Evolutionary conservation across 805 yeast genomes (phyloP), one percentile per base, ranked within the genome.

Genomic region (Allodekkera sacchari): DNA sequence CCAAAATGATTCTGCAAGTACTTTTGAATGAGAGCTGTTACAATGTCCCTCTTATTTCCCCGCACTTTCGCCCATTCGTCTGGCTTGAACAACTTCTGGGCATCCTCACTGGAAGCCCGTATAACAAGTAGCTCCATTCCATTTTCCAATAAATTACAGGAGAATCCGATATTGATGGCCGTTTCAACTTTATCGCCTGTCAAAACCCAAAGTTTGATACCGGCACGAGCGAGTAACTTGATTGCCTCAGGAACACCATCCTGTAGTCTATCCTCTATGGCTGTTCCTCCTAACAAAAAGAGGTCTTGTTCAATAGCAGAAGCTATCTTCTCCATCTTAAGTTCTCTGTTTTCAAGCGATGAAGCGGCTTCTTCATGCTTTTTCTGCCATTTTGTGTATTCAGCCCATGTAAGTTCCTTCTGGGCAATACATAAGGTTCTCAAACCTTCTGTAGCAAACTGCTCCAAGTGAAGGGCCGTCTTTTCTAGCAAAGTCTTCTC

Each of bases 131-230:
- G 57, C 44, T 83, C 79, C 94, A 83, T 82, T 28, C 79, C 83
- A 41, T 69, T 78, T 33, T 77, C 79, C 34, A 83, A 61, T 34
- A 83, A 59, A 47, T 83, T 83, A 68, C 94, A 83, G 2, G 88
- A 79, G 50, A 83, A 83, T 4, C 92, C 94, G 62, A 83, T 83
- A 47, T 83, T 83, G 44, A 83, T 82, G 9, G 92, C 94, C 20
- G 94, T 83, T 55, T 83, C 94, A n/a, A 83, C 83, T 54, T 80
- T 82, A 54, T 83, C 94, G 59, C 94, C 94, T 3, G 94, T 83
- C 30, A 83, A 62, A 28, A 83, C 92, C 94, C 94, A 83, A 32
- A 83, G 59, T 53, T 83, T 83, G 34, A 83, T 78, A 52, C 94
- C 92, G 6, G 92, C 92, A 41, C 74, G 64, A 11, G 72, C 81